Evolutionary conservation across 352 stramenopile species (phyloP), one percentile per base, ranked within the genome.

Genomic region (Pythium pyrilobum): DNA sequence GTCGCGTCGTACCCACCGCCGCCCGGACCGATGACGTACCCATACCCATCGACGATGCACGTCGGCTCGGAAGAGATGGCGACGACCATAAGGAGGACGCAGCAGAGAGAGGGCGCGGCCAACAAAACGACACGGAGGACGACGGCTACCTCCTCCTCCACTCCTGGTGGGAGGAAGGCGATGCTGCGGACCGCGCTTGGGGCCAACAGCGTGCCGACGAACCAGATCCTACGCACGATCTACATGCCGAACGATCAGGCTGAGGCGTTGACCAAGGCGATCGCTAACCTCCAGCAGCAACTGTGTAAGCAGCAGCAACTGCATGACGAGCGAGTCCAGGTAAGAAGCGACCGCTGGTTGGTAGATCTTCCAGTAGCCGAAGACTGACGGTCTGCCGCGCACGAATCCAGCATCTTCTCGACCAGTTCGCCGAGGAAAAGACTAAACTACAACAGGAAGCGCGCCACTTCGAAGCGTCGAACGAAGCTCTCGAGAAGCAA

Each of bases 231-330:
- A 18, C 73, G 81, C 3, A 94, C 81, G 16, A 71, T 92, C 16
- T 94, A 91, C 47, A 72, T 92, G 64, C 81, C 81, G 3, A 87
- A 81, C 52, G 79, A 87, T 8, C 75, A 89, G 47, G 69, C 73
- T 3, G 72, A 77, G 11, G 56, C 45, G 27, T 62, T 93, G 18
- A 55, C 65, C 6, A 66, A 69, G 55, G 79, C 71, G 0, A 71
- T 89, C 33, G 56, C 85, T 21, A 73, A 64, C 20, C 65, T 95
- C 8, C 67, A 86, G 39, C 59, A 81, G 13, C 75, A 93, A 48
- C 74, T 92, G 4, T 55, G 69, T 1, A 52, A 66, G 8, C 72
- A 87, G 42, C 67, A 85, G 39, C 54, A 76, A 49, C 62, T 91
- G 25, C 56, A 71, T 16, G 69, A 87, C 21, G 69, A 84, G 28